Conservation (phyloP, 2,329 filamentous ascomycete genomes). For the Apiospora malaysiana region DNA sequence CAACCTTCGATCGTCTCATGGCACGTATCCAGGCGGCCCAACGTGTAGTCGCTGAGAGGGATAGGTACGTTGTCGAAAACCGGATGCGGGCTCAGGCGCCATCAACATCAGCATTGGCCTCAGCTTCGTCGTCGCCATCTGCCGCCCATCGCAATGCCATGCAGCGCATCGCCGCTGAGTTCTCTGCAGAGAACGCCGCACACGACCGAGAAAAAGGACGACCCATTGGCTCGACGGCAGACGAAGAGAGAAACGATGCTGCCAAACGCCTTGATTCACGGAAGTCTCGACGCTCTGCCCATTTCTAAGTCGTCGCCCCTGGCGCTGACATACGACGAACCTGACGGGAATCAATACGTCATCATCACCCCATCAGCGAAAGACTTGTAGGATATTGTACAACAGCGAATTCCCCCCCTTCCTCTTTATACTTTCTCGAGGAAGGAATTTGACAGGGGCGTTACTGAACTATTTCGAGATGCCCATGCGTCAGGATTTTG, state of each 20-base stretch:
- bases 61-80: conserved; percentile 6
- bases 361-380: not conserved
- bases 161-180: not conserved
- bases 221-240: not conserved
- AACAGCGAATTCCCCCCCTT: not conserved
- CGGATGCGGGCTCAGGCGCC: conserved; percentile 1
- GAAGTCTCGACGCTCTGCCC: not conserved
- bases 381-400: not conserved
- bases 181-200: not conserved
- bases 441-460: no score
- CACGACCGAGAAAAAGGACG: not conserved
- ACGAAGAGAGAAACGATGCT: not conserved
- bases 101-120: not conserved
- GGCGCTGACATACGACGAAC: not conserved
- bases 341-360: not conserved
- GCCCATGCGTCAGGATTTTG: no score
- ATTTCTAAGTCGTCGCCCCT: not conserved
- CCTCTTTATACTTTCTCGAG: no score
- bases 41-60: not conserved
- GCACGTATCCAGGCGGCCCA: not conserved
- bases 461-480: no score
- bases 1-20: conserved; percentile 9
- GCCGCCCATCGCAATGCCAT: not conserved
- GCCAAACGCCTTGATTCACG: not conserved
- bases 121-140: not conserved